Evolutionary conservation across 129 eudicot genomes (phyloP).

Genomic region (Dittrichia graveolens): DNA sequence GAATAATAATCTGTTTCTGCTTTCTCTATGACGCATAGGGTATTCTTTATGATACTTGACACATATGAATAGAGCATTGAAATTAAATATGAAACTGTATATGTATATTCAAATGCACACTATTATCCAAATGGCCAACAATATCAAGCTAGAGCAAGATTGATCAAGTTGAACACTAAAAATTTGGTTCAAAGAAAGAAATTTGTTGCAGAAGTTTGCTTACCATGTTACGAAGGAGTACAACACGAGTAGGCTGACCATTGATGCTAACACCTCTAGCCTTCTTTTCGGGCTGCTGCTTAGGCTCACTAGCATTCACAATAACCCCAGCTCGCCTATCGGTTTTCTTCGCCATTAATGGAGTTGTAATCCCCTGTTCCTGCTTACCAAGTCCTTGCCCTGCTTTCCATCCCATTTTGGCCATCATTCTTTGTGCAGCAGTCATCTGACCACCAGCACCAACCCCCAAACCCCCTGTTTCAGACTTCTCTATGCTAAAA

Average conservation of each 20-base stretch:
- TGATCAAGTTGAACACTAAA: not conserved
- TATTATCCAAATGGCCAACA: not conserved
- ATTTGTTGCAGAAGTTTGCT: not conserved
- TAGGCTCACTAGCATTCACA: conserved; percentile 77
- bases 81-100: no score
- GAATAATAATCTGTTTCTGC: no score
- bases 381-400: conserved; percentile 93
- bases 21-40: no score
- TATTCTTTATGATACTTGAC: no score
- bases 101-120: not conserved
- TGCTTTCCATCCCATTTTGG: conserved; percentile 96
- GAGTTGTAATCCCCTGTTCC: conserved; percentile 97
- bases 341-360: conserved; percentile 90
- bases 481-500: conserved; percentile 77
- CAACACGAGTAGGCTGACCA: conserved; percentile 83
- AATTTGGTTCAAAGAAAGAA: not conserved
- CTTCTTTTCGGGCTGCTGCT: conserved; percentile 58
- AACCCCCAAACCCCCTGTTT: conserved; percentile 80
- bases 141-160: not conserved
- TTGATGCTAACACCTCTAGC: conserved; percentile 74
- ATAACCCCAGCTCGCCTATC: conserved; percentile 94
- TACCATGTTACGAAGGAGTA: conserved; percentile 93
- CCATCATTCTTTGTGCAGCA: conserved; percentile 98
- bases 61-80: no score
- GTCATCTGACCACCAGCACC: conserved; percentile 98